Conservation (phyloP, 306 rosid genomes). For the Gastrolobium bilobum region DNA sequence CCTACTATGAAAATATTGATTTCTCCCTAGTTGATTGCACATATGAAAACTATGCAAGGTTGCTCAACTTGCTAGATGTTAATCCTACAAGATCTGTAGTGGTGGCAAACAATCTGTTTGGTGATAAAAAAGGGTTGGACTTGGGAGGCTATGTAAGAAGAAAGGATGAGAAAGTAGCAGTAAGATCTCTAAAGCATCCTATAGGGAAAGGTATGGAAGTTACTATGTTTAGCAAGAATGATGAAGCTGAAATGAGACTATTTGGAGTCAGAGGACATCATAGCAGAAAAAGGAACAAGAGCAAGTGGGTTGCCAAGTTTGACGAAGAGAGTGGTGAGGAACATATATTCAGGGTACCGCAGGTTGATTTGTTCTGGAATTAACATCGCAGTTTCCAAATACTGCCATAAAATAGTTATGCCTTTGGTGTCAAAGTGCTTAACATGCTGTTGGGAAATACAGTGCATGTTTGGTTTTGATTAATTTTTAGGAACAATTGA, state of each 20-base stretch:
- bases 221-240: slow-evolving; percentile 53
- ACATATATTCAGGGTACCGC: slow-evolving; percentile 62
- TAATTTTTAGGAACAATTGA: not conserved
- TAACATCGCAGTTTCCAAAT: not conserved
- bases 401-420: not conserved
- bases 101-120: slow-evolving; percentile 64
- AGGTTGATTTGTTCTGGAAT: slow-evolving; percentile 19
- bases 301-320: slow-evolving; percentile 65
- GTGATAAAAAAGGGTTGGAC: slow-evolving; percentile 54
- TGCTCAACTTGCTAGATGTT: slow-evolving; percentile 62
- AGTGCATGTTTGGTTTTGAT: slow-evolving; percentile 3
- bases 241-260: slow-evolving; percentile 23
- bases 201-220: slow-evolving; percentile 72
- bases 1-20: slow-evolving; percentile 61
- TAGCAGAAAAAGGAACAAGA: slow-evolving; percentile 46
- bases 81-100: slow-evolving; percentile 67
- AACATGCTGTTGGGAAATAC: slow-evolving; percentile 18
- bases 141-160: slow-evolving; percentile 50
- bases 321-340: slow-evolving; percentile 75
- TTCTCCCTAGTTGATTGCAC: slow-evolving; percentile 69
- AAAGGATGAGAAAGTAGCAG: slow-evolving; percentile 55
- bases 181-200: slow-evolving; percentile 62
- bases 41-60: slow-evolving; percentile 50
- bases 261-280: slow-evolving; percentile 13
- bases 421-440: slow-evolving; percentile 24